A percentile compares a stretch with the other conserved stretches of the same genome.
These are phyloP conservation scores for Fraxinus angustifolia DNA, from an alignment of 305 asterid genomes.

Conservation along the genomic window DNA sequence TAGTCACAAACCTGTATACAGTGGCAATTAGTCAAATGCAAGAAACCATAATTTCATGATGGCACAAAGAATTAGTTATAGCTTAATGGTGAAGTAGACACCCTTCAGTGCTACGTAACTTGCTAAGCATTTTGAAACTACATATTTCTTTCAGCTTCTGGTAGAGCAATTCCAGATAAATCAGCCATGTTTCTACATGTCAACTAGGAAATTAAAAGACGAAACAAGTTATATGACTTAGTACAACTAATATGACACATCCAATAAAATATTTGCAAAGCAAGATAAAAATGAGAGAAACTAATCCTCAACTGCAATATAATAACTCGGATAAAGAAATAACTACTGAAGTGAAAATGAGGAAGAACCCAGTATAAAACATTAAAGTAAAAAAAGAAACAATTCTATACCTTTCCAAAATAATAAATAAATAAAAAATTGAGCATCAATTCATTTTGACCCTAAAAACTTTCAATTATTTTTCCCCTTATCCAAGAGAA, in stretches of 20 bases:
- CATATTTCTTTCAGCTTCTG: background rate
- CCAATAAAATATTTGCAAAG: background rate
- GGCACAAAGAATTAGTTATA: constrained; percentile 1
- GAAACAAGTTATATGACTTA: background rate
- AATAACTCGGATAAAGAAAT: background rate
- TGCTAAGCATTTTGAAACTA: constrained; percentile 9
- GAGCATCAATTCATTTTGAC: background rate
- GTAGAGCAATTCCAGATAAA: constrained; percentile 2
- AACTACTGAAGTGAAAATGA: background rate
- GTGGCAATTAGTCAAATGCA: constrained; percentile 8
- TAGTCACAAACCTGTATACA: constrained; percentile 62
- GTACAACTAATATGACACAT: background rate
- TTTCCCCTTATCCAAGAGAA: background rate
- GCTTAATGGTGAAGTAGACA: background rate
- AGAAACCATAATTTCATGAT: background rate
- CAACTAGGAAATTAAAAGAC: background rate
- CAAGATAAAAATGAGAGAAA: background rate
- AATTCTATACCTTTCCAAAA: background rate
- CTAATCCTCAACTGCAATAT: background rate
- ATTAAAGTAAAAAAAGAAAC: background rate
- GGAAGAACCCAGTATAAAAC: background rate
- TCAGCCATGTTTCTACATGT: background rate
- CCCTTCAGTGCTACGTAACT: background rate
- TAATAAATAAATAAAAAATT: too few species aligned
- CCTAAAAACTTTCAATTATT: background rate